Evolutionary conservation across 2,329 filamentous ascomycete genomes (phyloP), one percentile per base, ranked within the genome.

Genomic region (Colletotrichum filicis): DNA sequence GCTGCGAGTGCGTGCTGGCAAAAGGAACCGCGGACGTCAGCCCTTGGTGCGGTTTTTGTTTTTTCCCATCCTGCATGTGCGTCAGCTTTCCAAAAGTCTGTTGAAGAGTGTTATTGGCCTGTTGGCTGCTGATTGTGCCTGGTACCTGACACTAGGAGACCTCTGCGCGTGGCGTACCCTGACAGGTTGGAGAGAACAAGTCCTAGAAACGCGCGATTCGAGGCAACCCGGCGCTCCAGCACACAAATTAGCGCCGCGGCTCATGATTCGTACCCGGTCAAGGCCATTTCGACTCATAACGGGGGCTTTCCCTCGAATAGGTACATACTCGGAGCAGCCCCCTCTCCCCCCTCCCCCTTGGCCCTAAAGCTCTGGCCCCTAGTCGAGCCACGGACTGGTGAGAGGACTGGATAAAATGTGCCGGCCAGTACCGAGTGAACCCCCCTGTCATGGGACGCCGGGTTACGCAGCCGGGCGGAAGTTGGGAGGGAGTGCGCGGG

Each of bases 71-170:
- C 63, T 56, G 68, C 68, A 74, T 57, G 52, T 52, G 68, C 52
- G 56, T 56, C 52, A 59, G 67, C 55, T 56, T 66, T 64, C 32
- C 12, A 32, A 59, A 62, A 28, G 14, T 53, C 58, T 46, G 35
- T 42, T 60, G 24, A 71, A 53, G 60, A 53, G 32, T 62, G 59
- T 74, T 69, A 83, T 83, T 84, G 82, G 83, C 59, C 76, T 66
- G 72, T 53, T 66, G 37, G 66, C 75, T 68, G 59, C 76, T 76
- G 75, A 73, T 75, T 65, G 81, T 81, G 76, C 80, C 82, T 81
- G 82, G 83, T 85, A 81, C 83, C 83, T 85, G 82, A 80, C 82
- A 82, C 78, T 71, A 75, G 60, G 26, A 32, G 30, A 55, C 59
- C 49, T 65, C 70, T 78, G 80, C 81, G 84, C 83, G 81, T 84